These are phyloP conservation scores for Pythium vanterpoolii DNA, from an alignment of 352 stramenopile species.

Conservation along the genomic window DNA sequence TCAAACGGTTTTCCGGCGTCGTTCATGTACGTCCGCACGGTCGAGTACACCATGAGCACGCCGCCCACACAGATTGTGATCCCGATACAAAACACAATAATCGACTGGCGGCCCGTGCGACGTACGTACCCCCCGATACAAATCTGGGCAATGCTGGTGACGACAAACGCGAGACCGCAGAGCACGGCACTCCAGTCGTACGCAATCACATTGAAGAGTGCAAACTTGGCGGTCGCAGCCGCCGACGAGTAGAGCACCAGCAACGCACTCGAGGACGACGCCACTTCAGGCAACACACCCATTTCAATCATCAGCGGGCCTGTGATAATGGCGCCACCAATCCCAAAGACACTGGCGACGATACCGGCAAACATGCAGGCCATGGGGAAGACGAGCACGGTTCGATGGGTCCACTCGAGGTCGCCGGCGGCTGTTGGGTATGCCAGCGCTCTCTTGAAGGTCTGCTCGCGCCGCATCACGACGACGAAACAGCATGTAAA, in stretches of 20 bases:
- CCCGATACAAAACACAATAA: conserved; percentile 51
- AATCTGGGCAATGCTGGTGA: conserved; percentile 44
- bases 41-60: conserved; percentile 48
- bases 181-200: conserved; percentile 45
- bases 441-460: conserved; percentile 36
- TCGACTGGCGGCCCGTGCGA: conserved; percentile 41
- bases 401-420: conserved; percentile 39
- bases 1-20: conserved; percentile 28
- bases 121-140: conserved; percentile 54
- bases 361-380: conserved; percentile 38
- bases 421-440: conserved; percentile 41
- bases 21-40: conserved; percentile 42
- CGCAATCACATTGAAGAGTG: conserved; percentile 45
- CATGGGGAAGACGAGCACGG: conserved; percentile 35
- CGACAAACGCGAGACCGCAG: conserved; percentile 38
- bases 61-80: conserved; percentile 40
- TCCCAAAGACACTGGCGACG: conserved; percentile 49
- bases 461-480: conserved; percentile 33
- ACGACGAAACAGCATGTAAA: conserved; percentile 34
- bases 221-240: conserved; percentile 46
- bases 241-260: conserved; percentile 56
- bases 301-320: conserved; percentile 59
- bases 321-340: conserved; percentile 53
- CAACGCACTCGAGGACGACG: conserved; percentile 39
- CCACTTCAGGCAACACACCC: conserved; percentile 50